Evolutionary conservation across 2,329 filamentous ascomycete species (phyloP).

Genomic region (Pseudopyricularia javanii): DNA sequence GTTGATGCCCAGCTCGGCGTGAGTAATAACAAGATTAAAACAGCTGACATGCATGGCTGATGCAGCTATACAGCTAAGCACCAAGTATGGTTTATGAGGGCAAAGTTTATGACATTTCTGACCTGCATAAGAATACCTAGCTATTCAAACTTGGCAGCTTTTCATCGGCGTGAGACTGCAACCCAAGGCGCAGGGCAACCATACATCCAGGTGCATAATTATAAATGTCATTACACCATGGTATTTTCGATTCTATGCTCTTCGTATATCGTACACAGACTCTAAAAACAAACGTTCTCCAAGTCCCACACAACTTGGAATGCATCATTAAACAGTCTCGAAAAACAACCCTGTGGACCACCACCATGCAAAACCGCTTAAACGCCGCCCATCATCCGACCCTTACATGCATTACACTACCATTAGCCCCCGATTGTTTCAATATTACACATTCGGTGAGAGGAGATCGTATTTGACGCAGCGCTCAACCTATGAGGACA

Average conservation of each 20-base stretch:
- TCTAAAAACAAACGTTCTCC: background rate
- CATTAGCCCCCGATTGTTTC: background rate
- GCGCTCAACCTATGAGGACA: slow-evolving; percentile 51
- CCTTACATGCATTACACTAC: background rate
- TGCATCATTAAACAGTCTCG: background rate
- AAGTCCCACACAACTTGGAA: background rate
- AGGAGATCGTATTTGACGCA: slow-evolving; percentile 87
- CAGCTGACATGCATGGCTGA: background rate
- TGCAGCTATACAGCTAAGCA: too few species aligned
- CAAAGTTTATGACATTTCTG: background rate
- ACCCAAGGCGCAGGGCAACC: background rate
- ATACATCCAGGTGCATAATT: background rate
- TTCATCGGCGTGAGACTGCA: background rate
- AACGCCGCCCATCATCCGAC: background rate
- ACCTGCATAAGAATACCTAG: background rate
- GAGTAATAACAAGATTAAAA: background rate
- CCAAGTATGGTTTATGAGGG: too few species aligned
- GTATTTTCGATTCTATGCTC: background rate
- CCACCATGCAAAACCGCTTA: background rate
- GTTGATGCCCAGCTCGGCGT: background rate
- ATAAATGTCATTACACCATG: too few species aligned
- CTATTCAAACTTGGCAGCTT: background rate
- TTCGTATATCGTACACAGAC: background rate
- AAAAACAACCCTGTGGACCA: background rate
- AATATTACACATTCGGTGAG: slow-evolving; percentile 64